Percentiles rank a stretch among this genome's conserved stretches.
Evolutionary conservation across 2,329 filamentous ascomycete species (phyloP).

Genomic region (Diaporthe nobilis): DNA sequence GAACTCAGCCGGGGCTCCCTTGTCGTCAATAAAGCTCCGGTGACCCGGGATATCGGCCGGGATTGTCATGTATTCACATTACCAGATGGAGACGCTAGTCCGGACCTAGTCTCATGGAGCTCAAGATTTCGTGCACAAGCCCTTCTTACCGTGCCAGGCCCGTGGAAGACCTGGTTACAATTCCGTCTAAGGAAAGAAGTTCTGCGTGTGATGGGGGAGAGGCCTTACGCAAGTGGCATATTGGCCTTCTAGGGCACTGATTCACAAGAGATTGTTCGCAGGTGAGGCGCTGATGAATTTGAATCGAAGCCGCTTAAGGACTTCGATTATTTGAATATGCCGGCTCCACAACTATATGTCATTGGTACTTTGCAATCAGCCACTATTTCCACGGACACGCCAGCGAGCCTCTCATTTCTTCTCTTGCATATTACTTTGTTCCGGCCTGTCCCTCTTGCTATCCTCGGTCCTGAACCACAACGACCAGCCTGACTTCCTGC

Average conservation of each 20-base stretch:
- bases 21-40: neutral
- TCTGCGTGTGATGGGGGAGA: neutral
- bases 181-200: neutral
- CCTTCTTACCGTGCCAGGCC: too few species aligned
- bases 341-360: conserved; percentile 4
- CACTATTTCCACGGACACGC: conserved; percentile 23
- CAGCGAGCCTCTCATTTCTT: conserved; percentile 25
- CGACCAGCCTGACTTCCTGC: conserved; percentile 36
- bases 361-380: neutral
- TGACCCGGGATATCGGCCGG: neutral
- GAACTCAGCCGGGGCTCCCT: neutral
- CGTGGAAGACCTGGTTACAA: too few species aligned
- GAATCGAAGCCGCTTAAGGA: neutral
- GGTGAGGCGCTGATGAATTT: neutral
- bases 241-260: neutral
- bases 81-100: neutral
- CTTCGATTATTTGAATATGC: neutral
- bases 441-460: neutral
- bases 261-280: neutral
- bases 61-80: neutral
- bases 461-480: conserved; percentile 38
- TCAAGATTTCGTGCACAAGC: too few species aligned
- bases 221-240: neutral
- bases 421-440: neutral
- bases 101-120: too few species aligned